phyloP scores from a whole-genome alignment of 2,329 filamentous ascomycete species.

The Fusarium oligoseptatum region DNA sequence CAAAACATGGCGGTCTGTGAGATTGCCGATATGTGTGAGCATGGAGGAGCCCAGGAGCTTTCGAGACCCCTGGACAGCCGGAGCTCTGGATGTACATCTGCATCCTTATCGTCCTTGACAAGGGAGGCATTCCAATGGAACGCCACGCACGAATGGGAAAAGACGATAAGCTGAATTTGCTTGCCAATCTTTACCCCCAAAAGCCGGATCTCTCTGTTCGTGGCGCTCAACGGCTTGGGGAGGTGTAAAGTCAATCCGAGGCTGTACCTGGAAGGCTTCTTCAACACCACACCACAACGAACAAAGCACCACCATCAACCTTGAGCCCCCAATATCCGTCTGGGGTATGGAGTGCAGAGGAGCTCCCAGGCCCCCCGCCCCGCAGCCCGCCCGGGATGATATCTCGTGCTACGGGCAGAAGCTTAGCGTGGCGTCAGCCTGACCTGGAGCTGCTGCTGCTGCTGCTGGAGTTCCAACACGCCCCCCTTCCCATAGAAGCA shows the following conservation, averaged over 20 bases:
- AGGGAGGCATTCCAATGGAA: neutral
- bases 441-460: neutral
- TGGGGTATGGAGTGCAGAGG: conserved; percentile 3
- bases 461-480: neutral
- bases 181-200: neutral
- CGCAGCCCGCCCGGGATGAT: neutral
- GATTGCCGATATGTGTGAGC: conserved; percentile 9
- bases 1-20: conserved; percentile 13
- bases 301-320: neutral
- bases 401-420: neutral
- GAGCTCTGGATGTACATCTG: conserved; percentile 3
- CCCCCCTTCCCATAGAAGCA: conserved; percentile 25
- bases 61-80: conserved; percentile 3
- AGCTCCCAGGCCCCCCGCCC: conserved; percentile 4
- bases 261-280: neutral
- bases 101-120: conserved; percentile 3
- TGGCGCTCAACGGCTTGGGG: conserved; percentile 2
- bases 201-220: neutral
- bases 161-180: neutral
- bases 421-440: conserved; percentile 24
- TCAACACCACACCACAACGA: conserved; percentile 3
- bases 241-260: conserved; percentile 7
- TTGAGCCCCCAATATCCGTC: conserved; percentile 6
- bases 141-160: neutral
- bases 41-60: conserved; percentile 10